A percentile compares a stretch with the other conserved stretches of the same genome.
phyloP scores from a whole-genome alignment of 75 land plant genomes.

The Sequoia sempervirens region DNA sequence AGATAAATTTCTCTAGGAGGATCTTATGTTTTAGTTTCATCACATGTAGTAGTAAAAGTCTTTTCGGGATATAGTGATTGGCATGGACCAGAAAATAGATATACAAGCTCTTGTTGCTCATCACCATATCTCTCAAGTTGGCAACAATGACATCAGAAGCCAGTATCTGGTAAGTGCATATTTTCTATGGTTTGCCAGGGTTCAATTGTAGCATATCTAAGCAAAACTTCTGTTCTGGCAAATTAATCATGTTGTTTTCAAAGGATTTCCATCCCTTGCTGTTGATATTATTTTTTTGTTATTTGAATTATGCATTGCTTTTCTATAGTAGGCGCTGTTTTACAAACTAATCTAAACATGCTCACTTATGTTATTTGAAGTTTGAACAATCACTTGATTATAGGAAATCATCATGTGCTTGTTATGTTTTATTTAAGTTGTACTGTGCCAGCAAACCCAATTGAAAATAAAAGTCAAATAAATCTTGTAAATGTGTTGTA shows the following conservation, averaged over 20 bases:
- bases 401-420: background rate
- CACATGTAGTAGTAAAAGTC: background rate
- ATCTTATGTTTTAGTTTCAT: background rate
- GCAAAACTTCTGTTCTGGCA: background rate
- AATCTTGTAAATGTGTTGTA: background rate
- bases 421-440: background rate
- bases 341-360: background rate
- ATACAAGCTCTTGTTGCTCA: conserved; percentile 3
- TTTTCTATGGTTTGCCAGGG: background rate
- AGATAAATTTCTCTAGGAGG: background rate
- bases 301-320: background rate
- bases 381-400: background rate
- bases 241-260: background rate
- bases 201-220: background rate
- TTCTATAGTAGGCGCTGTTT: background rate
- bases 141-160: background rate
- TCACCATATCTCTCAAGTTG: background rate
- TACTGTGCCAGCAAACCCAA: too few relatives aligned
- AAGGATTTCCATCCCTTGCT: background rate
- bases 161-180: background rate
- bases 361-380: background rate
- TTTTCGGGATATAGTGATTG: background rate
- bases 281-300: background rate
- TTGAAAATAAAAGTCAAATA: background rate
- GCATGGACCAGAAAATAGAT: conserved; percentile 12